Conservation (phyloP, 2,329 filamentous ascomycete genomes). For the Trichoderma sp. region DNA sequence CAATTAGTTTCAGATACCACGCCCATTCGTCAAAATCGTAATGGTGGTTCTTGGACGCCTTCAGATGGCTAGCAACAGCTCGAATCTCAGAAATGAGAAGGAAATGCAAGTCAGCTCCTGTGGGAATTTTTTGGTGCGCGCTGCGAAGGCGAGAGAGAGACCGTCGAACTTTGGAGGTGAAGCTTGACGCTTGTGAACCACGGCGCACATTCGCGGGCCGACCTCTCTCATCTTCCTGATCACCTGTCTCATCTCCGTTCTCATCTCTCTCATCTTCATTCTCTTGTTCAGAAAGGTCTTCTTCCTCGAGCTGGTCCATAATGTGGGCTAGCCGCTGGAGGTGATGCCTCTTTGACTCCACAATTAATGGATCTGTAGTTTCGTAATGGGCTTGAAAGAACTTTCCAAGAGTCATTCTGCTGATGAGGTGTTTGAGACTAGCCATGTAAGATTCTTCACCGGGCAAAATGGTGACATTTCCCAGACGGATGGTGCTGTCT, state of each 20-base stretch:
- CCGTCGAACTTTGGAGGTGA: not conserved
- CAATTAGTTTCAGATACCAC: slow-evolving; percentile 67
- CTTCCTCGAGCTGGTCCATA: slow-evolving; percentile 2
- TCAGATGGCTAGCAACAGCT: not conserved
- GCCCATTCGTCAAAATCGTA: slow-evolving; percentile 87
- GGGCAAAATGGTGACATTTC: slow-evolving; percentile 60
- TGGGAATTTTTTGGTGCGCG: not conserved
- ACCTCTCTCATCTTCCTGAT: not conserved
- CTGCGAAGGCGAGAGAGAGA: slow-evolving; percentile 9
- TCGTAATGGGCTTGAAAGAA: not conserved
- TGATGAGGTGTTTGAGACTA: slow-evolving; percentile 8
- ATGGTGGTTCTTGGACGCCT: slow-evolving; percentile 40
- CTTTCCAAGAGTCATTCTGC: slow-evolving; percentile 8
- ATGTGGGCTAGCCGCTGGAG: not conserved
- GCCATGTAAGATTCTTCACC: not conserved
- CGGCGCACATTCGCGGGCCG: not conserved
- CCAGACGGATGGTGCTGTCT: slow-evolving; percentile 55
- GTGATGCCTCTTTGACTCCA: not conserved
- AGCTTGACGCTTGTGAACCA: not conserved
- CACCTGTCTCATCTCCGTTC: not conserved
- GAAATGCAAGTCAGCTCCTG: slow-evolving; percentile 10
- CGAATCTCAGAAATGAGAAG: slow-evolving; percentile 16
- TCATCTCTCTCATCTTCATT: not conserved
- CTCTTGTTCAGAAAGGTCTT: slow-evolving; percentile 5
- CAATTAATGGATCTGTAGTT: not conserved